phyloP scores from a whole-genome alignment of 495 filamentous ascomycete species.

The Aspergillus biplanus region DNA sequence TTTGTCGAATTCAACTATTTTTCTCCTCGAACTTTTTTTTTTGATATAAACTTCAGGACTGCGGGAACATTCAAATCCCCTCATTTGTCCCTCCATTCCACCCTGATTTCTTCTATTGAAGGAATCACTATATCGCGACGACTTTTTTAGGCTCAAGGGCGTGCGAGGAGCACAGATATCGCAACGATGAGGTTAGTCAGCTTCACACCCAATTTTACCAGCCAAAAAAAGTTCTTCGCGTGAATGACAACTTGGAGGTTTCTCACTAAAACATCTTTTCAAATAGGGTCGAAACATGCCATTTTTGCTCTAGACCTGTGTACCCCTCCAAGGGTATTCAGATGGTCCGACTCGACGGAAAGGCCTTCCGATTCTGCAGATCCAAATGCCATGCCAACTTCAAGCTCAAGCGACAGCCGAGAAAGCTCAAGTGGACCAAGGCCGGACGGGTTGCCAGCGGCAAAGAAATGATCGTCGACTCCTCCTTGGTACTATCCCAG shows the following conservation, averaged over 20 bases:
- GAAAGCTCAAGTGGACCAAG: conserved; percentile 89
- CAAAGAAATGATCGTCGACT: conserved; percentile 95
- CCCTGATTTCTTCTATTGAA: neutral
- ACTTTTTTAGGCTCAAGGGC: neutral
- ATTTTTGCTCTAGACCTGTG: conserved; percentile 80
- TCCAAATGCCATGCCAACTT: conserved; percentile 97
- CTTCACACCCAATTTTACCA: neutral
- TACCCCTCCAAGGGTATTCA: conserved; percentile 92
- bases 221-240: neutral
- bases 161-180: neutral
- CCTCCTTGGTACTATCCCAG: conserved; percentile 83
- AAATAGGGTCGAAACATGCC: conserved; percentile 79
- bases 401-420: conserved; percentile 95
- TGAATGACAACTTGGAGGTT: neutral
- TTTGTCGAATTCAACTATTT: conserved; percentile 24
- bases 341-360: conserved; percentile 59
- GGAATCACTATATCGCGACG: neutral
- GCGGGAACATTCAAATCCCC: neutral
- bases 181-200: conserved; percentile 17
- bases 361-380: conserved; percentile 65
- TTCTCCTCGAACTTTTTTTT: conserved; percentile 27
- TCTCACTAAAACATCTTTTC: neutral
- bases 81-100: neutral
- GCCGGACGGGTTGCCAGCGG: conserved; percentile 69
- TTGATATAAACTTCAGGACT: neutral